Evolutionary conservation across 2,329 filamentous ascomycete genomes (phyloP).

Genomic region (Emericellopsis cladophorae): DNA sequence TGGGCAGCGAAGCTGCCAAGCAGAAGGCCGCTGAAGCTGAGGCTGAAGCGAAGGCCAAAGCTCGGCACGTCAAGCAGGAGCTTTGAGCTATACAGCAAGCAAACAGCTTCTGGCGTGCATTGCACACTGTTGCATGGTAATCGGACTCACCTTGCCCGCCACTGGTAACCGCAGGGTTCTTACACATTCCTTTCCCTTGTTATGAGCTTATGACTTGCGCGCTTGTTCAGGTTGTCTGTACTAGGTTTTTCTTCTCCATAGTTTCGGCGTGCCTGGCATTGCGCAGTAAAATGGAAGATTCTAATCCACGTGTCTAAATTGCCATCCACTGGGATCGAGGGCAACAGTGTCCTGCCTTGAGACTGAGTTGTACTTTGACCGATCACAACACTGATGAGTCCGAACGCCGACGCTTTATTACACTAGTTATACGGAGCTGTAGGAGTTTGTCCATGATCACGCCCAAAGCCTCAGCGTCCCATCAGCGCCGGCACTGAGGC

Average conservation of each 20-base stretch:
- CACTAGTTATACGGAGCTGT: no score
- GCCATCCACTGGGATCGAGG: neutral
- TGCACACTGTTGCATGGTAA: neutral
- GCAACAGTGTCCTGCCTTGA: neutral
- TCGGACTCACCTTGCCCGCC: neutral
- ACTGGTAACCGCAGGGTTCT: neutral
- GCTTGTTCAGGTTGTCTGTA: neutral
- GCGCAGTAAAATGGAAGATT: neutral
- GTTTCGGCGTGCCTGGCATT: neutral
- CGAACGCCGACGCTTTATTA: conserved; percentile 1
- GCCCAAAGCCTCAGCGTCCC: conserved; percentile 87
- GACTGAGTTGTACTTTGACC: neutral
- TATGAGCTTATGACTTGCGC: neutral
- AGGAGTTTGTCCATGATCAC: conserved; percentile 18
- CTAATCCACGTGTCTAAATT: no score
- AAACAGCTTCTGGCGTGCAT: neutral
- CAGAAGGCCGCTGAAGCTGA: conserved; percentile 27
- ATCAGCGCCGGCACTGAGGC: conserved; percentile 86
- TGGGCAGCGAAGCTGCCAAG: conserved; percentile 34
- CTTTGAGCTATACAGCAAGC: conserved; percentile 21
- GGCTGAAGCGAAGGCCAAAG: conserved; percentile 14
- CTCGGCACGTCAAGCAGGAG: conserved; percentile 30
- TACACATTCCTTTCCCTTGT: neutral
- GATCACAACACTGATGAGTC: neutral
- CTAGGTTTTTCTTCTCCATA: neutral